Conservation (phyloP, 495 filamentous ascomycete species). For the Podospora bellae-mahoneyi region DNA sequence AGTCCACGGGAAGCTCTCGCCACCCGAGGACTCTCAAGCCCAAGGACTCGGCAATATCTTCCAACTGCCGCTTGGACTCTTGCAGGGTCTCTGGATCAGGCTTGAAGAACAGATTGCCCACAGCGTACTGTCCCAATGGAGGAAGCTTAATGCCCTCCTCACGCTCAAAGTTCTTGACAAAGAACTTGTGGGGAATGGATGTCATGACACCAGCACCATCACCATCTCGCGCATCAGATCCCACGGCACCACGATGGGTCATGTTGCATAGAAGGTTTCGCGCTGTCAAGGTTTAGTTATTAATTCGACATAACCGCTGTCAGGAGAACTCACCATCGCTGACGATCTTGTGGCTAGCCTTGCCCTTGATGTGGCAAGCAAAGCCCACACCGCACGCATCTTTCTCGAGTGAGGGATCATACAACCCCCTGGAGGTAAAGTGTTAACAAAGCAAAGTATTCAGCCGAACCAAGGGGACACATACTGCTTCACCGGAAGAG, state of each 20-base stretch:
- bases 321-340: conserved; percentile 78
- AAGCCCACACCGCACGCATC: conserved; percentile 99
- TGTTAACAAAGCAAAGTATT: neutral
- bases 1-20: conserved; percentile 93
- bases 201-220: conserved; percentile 99
- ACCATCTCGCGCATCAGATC: conserved; percentile 94
- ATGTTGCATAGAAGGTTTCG: conserved; percentile 98
- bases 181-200: conserved; percentile 97
- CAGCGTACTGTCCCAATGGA: conserved; percentile 89
- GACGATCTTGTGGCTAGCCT: conserved; percentile 96
- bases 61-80: conserved; percentile 83
- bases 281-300: conserved; percentile 48
- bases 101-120: conserved; percentile 98
- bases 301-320: neutral
- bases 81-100: conserved; percentile 83
- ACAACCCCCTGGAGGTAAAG: conserved; percentile 61
- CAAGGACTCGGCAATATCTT: conserved; percentile 83
- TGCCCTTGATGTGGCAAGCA: conserved; percentile 97
- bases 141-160: conserved; percentile 84
- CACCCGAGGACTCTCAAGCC: conserved; percentile 92
- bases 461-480: conserved; percentile 21
- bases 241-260: conserved; percentile 98
- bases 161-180: conserved; percentile 94
- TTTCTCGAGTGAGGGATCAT: conserved; percentile 94
- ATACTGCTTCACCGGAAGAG: conserved; percentile 89